phyloP scores from a whole-genome alignment of 352 stramenopile genomes.

The Globisporangium perplexum region DNA sequence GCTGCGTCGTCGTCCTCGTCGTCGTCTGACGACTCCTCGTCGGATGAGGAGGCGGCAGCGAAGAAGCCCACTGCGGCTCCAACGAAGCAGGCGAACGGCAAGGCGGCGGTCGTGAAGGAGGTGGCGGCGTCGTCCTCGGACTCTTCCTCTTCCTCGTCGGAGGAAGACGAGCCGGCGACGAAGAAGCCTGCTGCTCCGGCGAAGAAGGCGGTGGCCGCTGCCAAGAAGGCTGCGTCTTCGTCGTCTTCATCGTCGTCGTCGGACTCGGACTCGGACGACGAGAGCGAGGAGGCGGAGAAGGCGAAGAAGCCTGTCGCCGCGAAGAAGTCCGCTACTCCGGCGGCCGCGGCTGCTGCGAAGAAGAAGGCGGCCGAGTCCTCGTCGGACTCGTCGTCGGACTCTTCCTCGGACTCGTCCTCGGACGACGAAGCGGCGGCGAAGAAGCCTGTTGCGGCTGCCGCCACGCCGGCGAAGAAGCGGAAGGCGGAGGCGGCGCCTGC shows the following conservation, averaged over 20 bases:
- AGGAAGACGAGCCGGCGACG: slow-evolving; percentile 23
- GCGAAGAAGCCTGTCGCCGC: slow-evolving; percentile 1
- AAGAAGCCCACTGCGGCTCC: slow-evolving; percentile 14
- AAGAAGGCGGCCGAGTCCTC: slow-evolving; percentile 19
- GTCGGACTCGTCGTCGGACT: slow-evolving; percentile 28
- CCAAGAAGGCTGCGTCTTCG: slow-evolving; percentile 11
- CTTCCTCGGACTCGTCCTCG: slow-evolving; percentile 27
- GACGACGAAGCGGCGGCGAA: slow-evolving; percentile 19
- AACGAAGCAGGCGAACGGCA: slow-evolving; percentile 17
- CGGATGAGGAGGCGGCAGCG: slow-evolving; percentile 26
- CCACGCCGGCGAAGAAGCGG: slow-evolving; percentile 35
- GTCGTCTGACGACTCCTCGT: slow-evolving; percentile 15
- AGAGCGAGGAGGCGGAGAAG: slow-evolving; percentile 34
- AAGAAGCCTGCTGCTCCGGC: slow-evolving; percentile 17
- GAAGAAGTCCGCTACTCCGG: slow-evolving; percentile 4
- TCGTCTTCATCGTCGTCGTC: slow-evolving; percentile 25
- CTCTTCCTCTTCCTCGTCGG: slow-evolving; percentile 23
- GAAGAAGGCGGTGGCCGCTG: slow-evolving; percentile 17
- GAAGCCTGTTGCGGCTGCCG: slow-evolving; percentile 20
- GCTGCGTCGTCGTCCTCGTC: slow-evolving; percentile 17
- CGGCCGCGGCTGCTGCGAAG: slow-evolving; percentile 12
- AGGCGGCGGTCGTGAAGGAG: slow-evolving; percentile 19
- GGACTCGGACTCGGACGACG: slow-evolving; percentile 46
- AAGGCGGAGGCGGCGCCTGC: slow-evolving; percentile 34
- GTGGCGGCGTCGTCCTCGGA: slow-evolving; percentile 19